Conservation (phyloP, 352 stramenopile species). For the Phytophthora boehmeriae region DNA sequence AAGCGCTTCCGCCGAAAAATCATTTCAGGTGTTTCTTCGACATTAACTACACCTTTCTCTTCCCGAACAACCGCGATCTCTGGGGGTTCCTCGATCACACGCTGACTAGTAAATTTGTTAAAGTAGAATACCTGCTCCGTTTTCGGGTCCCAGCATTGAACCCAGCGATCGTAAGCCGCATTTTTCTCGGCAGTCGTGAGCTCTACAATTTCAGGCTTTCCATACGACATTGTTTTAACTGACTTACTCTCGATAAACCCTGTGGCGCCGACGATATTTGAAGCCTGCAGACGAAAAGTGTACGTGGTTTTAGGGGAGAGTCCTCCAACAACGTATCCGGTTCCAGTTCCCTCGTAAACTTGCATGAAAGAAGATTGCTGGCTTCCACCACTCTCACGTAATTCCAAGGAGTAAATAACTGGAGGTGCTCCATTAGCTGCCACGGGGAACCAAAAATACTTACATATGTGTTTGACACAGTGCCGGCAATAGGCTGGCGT, state of each 20-base stretch:
- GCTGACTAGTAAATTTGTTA: conserved; percentile 84
- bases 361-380: conserved; percentile 39
- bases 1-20: conserved; percentile 87
- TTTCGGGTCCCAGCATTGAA: conserved; percentile 89
- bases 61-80: conserved; percentile 53
- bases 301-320: conserved; percentile 59
- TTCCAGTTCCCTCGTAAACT: conserved; percentile 72
- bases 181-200: conserved; percentile 49
- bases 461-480: conserved; percentile 70
- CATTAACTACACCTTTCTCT: conserved; percentile 40
- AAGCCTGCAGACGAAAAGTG: conserved; percentile 70
- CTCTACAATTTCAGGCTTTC: conserved; percentile 71
- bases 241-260: conserved; percentile 64
- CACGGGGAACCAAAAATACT: conserved; percentile 73
- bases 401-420: conserved; percentile 68
- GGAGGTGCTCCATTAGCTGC: conserved; percentile 60
- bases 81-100: conserved; percentile 58
- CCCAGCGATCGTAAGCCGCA: conserved; percentile 63
- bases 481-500: conserved; percentile 51
- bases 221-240: conserved; percentile 64
- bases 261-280: conserved; percentile 69
- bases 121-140: conserved; percentile 90
- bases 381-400: conserved; percentile 38
- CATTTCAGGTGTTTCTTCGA: conserved; percentile 80
- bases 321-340: conserved; percentile 59